Evolutionary conservation across 768 basidiomycete genomes (phyloP), one percentile per base, ranked within the genome.

Genomic region (Lentinula edodes): DNA sequence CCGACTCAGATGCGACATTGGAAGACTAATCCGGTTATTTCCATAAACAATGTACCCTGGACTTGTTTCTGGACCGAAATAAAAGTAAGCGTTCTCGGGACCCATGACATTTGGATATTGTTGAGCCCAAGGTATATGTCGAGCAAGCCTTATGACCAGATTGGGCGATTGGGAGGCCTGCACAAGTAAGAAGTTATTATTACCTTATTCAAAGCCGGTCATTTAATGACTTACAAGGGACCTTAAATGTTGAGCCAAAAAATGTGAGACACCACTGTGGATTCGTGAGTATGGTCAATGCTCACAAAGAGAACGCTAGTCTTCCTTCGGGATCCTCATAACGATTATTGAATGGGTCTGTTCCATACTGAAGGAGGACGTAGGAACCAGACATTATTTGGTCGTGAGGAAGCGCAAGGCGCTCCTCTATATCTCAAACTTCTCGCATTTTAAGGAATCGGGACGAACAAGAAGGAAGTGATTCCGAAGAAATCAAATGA

Each of bases 21-120:
- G 73, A 53, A 80, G 67, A 43, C 79, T 69, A 34, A 78, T 79
- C 20, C 76, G 74, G 63, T 82, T 84, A 61, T 86, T 88, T 3
- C 90, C 90, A 61, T 90, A 91, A 46, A 83, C 79, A 56, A 91
- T 73, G 66, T 84, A 84, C 2, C 90, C 90, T 4, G 83, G 80
- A 2, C 77, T 66, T 58, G 77, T 80, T 45, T 76, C 76, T 5
- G 90, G 89, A 0, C 90, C 90, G 62, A 92, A 84, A 68, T 90
- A 91, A 63, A 91, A 82, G 69, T 80, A 90, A 5, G 90, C 84
- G 43, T 83, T 87, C 62, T 80, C 83, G n/a, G 90, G 90, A n/a
- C 90, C 90, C 85, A 90, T 87, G 64, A 91, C 85, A 52, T 76
- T 79, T 23, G 84, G 82, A 68, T 90, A 85, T 60, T 84, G 85